phyloP scores from a whole-genome alignment of 805 yeast genomes.

The Lachancea mirantina region DNA sequence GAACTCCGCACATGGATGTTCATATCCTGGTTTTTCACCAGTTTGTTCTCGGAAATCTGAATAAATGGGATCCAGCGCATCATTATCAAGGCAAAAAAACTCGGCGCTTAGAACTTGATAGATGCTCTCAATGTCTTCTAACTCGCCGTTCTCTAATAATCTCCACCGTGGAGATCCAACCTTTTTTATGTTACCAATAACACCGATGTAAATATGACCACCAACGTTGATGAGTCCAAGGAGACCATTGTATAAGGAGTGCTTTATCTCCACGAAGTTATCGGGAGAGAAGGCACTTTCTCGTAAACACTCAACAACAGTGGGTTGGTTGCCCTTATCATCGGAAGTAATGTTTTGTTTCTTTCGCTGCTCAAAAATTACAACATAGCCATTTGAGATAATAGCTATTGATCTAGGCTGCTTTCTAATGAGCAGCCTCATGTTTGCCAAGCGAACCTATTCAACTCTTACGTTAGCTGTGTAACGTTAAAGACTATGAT shows the following conservation, averaged over 20 bases:
- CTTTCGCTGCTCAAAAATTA: conserved; percentile 42
- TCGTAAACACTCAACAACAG: conserved; percentile 49
- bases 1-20: conserved; percentile 76
- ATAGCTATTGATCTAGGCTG: conserved; percentile 66
- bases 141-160: conserved; percentile 10
- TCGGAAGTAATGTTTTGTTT: conserved; percentile 24
- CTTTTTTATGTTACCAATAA: conserved; percentile 47
- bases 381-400: conserved; percentile 49
- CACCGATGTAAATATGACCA: conserved; percentile 47
- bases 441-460: too few relatives aligned
- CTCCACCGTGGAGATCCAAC: conserved; percentile 50
- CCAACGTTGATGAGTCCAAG: conserved; percentile 54
- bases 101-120: conserved; percentile 52
- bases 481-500: conserved; percentile 5
- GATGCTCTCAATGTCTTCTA: conserved; percentile 41
- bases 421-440: conserved; percentile 58
- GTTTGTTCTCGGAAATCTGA: conserved; percentile 21
- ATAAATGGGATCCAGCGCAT: conserved; percentile 40
- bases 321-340: conserved; percentile 23
- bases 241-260: conserved; percentile 43
- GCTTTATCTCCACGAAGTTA: conserved; percentile 35
- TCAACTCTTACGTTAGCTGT: conserved; percentile 2
- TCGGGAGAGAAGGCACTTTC: conserved; percentile 33
- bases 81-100: conserved; percentile 56
- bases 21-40: conserved; percentile 32